Base-by-base conservation (phyloP, 2,329 filamentous ascomycete genomes). In the Remersonia thermophila region DNA sequence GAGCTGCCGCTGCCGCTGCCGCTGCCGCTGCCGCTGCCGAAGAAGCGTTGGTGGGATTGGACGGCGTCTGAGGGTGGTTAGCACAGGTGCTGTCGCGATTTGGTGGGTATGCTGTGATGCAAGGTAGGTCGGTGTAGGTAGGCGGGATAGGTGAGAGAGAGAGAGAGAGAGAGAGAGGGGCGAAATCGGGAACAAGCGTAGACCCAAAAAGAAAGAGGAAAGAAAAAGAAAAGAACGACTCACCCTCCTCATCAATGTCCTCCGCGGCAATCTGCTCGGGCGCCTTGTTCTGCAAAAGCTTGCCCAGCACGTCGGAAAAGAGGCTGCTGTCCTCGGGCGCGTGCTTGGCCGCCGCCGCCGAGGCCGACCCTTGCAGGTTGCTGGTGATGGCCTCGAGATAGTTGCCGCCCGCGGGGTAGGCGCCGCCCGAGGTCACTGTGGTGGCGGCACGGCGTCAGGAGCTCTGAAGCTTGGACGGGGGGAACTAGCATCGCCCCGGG, bases 11-110 rank as follows among this genome's bases (percentile, higher is more conserved):
- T n/a, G n/a, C n/a, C n/a, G n/a, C n/a, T n/a, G n/a, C n/a, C n/a
- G n/a, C n/a, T n/a, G n/a, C n/a, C n/a, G n/a, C n/a, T n/a, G n/a
- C n/a, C n/a, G n/a, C n/a, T n/a, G n/a, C n/a, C 71, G 54, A 86
- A 93, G 51, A 80, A 73, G 40, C 80, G 69, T 61, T 86, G 71
- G 63, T 95, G 85, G 47, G 81, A 73, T 47, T 72, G 66, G 15
- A 89, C 72, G 13, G 81, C 80, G 42, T 83, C 72, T 73, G n/a
- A n/a, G n/a, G n/a, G n/a, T n/a, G n/a, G 47, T 33, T 33, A 26
- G 26, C 8, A 15, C 3, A 13, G 11, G 20, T 17, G 14, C 12
- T 17, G 15, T 7, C 26, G 6, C 18, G 15, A 13, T 16, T 6
- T 15, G 17, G 11, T 10, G 30, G 33, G 23, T 4, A 27, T 16